phyloP scores from a whole-genome alignment of 805 yeast genomes.

The Sugiyamaella mastotermitis region DNA sequence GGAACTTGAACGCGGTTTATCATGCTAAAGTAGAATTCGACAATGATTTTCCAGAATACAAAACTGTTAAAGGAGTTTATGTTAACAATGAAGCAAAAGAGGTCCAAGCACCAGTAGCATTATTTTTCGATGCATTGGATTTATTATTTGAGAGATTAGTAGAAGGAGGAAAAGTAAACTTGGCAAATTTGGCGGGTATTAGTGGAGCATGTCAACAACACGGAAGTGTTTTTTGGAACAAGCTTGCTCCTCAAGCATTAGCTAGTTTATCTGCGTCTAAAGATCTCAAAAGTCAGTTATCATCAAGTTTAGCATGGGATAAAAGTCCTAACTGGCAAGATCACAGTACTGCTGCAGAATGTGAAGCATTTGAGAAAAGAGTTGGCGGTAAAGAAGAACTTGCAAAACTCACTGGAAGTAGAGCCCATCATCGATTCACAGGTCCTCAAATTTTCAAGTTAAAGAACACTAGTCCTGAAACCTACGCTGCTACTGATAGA shows the following conservation, averaged over 20 bases:
- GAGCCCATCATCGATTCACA: constrained; percentile 84
- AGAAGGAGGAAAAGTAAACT: constrained; percentile 44
- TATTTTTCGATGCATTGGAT: constrained; percentile 87
- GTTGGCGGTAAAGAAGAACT: constrained; percentile 55
- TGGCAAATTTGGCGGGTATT: constrained; percentile 54
- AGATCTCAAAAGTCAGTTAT: constrained; percentile 39
- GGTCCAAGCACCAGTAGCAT: constrained; percentile 72
- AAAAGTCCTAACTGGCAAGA: constrained; percentile 94
- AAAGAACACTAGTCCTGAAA: constrained; percentile 43
- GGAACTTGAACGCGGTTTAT: constrained; percentile 44
- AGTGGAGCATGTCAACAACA: constrained; percentile 92
- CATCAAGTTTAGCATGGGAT: constrained; percentile 36
- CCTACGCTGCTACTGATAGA: constrained; percentile 50
- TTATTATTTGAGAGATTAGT: constrained; percentile 48
- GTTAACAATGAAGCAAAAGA: constrained; percentile 48
- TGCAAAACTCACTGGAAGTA: constrained; percentile 72
- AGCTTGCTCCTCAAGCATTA: constrained; percentile 40
- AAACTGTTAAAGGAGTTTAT: constrained; percentile 69
- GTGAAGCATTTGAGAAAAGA: constrained; percentile 50
- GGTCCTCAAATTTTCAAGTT: constrained; percentile 86
- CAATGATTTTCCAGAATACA: constrained; percentile 51
- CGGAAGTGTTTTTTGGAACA: constrained; percentile 80
- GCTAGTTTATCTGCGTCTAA: constrained; percentile 24
- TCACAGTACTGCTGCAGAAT: constrained; percentile 73
- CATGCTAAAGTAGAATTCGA: constrained; percentile 72